Evolutionary conservation across 169 alveolate genomes (phyloP).

Genomic region (Plasmodium inui): DNA sequence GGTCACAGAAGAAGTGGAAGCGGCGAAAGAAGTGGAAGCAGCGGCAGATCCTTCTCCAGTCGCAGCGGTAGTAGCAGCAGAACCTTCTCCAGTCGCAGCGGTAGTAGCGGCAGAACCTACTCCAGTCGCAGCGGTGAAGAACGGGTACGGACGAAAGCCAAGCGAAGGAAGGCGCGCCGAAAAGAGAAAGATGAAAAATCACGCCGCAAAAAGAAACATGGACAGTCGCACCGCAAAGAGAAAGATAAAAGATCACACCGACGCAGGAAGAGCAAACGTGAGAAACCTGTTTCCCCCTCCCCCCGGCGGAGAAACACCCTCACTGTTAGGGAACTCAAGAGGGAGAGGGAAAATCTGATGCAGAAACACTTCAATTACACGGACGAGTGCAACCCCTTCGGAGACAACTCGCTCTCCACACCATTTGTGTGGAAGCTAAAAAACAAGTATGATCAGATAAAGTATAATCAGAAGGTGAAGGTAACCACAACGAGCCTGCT

Average conservation of each 20-base stretch:
- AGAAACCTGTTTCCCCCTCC: background rate
- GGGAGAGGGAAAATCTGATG: slow-evolving; percentile 70
- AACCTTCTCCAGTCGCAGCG: background rate
- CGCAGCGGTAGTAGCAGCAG: background rate
- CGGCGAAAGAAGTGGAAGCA: background rate
- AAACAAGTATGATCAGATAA: slow-evolving; percentile 52
- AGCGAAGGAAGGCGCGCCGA: background rate
- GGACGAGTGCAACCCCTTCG: slow-evolving; percentile 88
- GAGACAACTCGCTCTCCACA: slow-evolving; percentile 82
- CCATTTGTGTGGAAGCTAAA: slow-evolving; percentile 85
- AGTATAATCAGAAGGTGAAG: slow-evolving; percentile 36
- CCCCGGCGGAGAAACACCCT: background rate
- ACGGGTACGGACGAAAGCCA: background rate
- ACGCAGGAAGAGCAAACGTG: background rate
- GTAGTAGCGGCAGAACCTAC: background rate
- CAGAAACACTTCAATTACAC: slow-evolving; percentile 83
- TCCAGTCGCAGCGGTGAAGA: background rate
- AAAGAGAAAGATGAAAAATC: background rate
- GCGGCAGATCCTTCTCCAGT: background rate
- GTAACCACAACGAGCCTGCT: slow-evolving; percentile 73
- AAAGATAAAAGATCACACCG: background rate
- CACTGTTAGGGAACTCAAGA: slow-evolving; percentile 45
- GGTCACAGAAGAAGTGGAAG: background rate
- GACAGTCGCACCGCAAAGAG: background rate
- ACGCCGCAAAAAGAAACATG: no score